A percentile compares a stretch with the other conserved stretches of the same genome.
Conservation (phyloP, 345 rosid genomes). For the Populus pruinosa region DNA sequence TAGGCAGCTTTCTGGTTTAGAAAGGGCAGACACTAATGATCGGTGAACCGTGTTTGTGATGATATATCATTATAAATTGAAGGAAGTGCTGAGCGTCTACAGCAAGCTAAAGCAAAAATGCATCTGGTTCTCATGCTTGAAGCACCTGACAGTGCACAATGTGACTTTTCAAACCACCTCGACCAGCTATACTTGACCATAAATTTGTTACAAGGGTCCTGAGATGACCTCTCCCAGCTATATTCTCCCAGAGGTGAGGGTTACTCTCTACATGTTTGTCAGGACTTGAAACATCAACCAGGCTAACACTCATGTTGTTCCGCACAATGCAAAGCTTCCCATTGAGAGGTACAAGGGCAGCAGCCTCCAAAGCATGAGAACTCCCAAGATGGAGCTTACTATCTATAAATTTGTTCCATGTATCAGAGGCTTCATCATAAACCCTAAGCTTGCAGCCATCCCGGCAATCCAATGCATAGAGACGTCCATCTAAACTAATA, state of each 20-base stretch:
- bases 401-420: constrained; percentile 85
- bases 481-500: constrained; percentile 62
- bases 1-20: constrained; percentile 15
- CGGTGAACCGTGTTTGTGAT: constrained; percentile 11
- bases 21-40: constrained; percentile 16
- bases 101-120: constrained; percentile 15
- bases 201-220: constrained; percentile 71
- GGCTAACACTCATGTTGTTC: constrained; percentile 92
- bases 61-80: constrained; percentile 5
- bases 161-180: constrained; percentile 78
- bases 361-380: constrained; percentile 83
- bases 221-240: constrained; percentile 73
- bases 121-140: constrained; percentile 61
- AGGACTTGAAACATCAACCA: constrained; percentile 80
- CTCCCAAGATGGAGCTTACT: constrained; percentile 87
- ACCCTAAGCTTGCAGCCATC: constrained; percentile 91
- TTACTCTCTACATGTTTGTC: constrained; percentile 57
- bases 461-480: constrained; percentile 81
- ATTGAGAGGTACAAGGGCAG: constrained; percentile 79
- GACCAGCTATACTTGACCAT: constrained; percentile 92
- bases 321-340: constrained; percentile 87
- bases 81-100: constrained; percentile 11
- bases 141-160: constrained; percentile 95
- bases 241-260: constrained; percentile 84
- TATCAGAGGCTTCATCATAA: constrained; percentile 62